phyloP scores from a whole-genome alignment of 768 basidiomycete genomes.

The Lactarius akahatsu region DNA sequence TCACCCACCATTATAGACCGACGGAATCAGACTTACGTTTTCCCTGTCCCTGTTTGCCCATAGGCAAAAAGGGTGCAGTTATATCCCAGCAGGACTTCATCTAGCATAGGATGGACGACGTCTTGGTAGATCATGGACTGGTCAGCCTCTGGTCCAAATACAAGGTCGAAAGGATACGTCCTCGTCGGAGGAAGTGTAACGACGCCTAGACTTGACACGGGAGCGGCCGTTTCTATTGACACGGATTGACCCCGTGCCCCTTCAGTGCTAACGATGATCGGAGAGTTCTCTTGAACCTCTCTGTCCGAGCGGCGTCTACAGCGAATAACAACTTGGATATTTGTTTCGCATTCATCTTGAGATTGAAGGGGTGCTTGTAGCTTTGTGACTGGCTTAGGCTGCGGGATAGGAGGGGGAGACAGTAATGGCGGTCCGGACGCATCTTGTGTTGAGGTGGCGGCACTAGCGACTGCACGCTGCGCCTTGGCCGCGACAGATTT shows the following conservation, averaged over 20 bases:
- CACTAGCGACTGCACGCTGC: slow-evolving; percentile 32
- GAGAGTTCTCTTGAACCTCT: slow-evolving; percentile 83
- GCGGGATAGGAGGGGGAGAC: slow-evolving; percentile 15
- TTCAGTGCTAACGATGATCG: slow-evolving; percentile 77
- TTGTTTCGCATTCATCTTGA: slow-evolving; percentile 59
- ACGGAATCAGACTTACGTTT: slow-evolving; percentile 68
- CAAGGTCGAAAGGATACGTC: slow-evolving; percentile 92
- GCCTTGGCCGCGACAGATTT: slow-evolving; percentile 51
- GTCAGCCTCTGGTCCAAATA: slow-evolving; percentile 96
- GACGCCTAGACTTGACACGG: slow-evolving; percentile 68
- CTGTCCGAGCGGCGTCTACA: slow-evolving; percentile 83
- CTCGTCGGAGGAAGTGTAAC: slow-evolving; percentile 71
- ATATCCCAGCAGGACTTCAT: slow-evolving; percentile 93
- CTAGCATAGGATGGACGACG: slow-evolving; percentile 88
- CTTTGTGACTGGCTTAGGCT: slow-evolving; percentile 29
- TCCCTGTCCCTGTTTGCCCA: slow-evolving; percentile 97
- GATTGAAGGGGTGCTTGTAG: slow-evolving; percentile 19
- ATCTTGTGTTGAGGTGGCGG: slow-evolving; percentile 35
- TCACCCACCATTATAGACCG: neutral
- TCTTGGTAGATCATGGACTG: slow-evolving; percentile 93
- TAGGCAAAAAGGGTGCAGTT: slow-evolving; percentile 98
- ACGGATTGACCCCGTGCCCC: slow-evolving; percentile 76
- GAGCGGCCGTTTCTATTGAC: slow-evolving; percentile 75
- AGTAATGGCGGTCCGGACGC: slow-evolving; percentile 11
- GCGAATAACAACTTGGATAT: slow-evolving; percentile 92